Evolutionary conservation across 1,139 yeast species (phyloP).

Genomic region (Pneumocystis murina): DNA sequence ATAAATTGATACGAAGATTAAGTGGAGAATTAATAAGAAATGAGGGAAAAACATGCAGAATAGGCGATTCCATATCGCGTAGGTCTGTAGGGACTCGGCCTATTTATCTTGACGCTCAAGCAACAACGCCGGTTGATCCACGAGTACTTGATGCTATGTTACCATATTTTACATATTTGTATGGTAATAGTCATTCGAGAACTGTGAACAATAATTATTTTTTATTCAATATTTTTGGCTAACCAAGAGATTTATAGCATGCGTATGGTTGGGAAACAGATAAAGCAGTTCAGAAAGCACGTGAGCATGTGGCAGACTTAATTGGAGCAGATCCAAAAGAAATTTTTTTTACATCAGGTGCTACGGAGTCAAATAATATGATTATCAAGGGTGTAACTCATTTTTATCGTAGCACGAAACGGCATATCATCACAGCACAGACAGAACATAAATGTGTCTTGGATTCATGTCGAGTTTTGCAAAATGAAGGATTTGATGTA

Average conservation of each 20-base stretch:
- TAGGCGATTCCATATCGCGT: too few relatives aligned
- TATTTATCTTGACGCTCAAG: slow-evolving; percentile 87
- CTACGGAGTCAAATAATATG: slow-evolving; percentile 93
- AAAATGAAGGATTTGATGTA: slow-evolving; percentile 92
- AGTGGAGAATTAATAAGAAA: too few relatives aligned
- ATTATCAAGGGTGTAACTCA: slow-evolving; percentile 90
- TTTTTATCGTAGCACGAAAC: slow-evolving; percentile 76
- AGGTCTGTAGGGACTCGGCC: slow-evolving; percentile 41
- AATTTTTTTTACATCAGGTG: slow-evolving; percentile 92
- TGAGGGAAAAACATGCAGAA: too few relatives aligned
- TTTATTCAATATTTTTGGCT: background rate
- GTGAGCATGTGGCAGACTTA: slow-evolving; percentile 63
- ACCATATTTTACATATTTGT: slow-evolving; percentile 78
- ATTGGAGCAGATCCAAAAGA: slow-evolving; percentile 94
- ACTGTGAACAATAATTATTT: slow-evolving; percentile 27
- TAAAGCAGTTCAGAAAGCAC: slow-evolving; percentile 73
- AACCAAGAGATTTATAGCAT: slow-evolving; percentile 27
- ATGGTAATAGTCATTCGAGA: slow-evolving; percentile 94
- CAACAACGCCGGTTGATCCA: slow-evolving; percentile 97
- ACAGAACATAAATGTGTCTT: slow-evolving; percentile 97
- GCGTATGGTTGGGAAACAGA: slow-evolving; percentile 99
- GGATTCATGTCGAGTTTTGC: slow-evolving; percentile 87
- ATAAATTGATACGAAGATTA: too few relatives aligned
- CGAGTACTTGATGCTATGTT: slow-evolving; percentile 90
- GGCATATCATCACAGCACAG: slow-evolving; percentile 87